phyloP scores from a whole-genome alignment of 805 yeast genomes.

The Starmerella potacharoeniae region DNA sequence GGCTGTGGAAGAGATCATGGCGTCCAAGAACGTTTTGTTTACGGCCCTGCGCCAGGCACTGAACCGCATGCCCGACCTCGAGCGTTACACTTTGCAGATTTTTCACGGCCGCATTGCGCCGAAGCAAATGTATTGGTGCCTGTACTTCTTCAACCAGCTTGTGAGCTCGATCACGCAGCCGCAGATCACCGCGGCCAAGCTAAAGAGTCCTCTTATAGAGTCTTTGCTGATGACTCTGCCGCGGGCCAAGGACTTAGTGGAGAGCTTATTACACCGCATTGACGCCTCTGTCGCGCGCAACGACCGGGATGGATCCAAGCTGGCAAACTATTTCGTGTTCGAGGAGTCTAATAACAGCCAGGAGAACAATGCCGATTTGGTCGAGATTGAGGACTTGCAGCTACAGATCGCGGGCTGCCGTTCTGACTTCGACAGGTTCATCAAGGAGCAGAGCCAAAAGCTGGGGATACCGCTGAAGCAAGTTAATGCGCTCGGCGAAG shows the following conservation, averaged over 20 bases:
- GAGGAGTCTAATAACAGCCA: neutral
- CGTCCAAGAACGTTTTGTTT: constrained; percentile 14
- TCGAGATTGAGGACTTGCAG: constrained; percentile 4
- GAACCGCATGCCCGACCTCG: constrained; percentile 42
- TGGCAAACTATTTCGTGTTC: constrained; percentile 4
- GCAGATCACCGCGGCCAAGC: constrained; percentile 23
- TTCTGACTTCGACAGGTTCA: constrained; percentile 39
- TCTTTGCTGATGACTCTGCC: constrained; percentile 33
- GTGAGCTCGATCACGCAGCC: constrained; percentile 21
- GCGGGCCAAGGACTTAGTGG: constrained; percentile 26
- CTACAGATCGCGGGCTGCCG: constrained; percentile 37
- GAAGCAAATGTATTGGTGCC: constrained; percentile 46
- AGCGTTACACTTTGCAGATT: constrained; percentile 44
- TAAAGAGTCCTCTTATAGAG: constrained; percentile 31
- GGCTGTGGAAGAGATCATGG: constrained; percentile 43
- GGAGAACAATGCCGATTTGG: neutral
- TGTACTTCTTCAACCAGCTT: constrained; percentile 36
- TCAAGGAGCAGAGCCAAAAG: constrained; percentile 35
- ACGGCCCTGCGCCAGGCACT: constrained; percentile 27
- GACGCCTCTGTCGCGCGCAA: constrained; percentile 15
- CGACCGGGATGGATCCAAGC: neutral
- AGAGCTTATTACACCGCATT: constrained; percentile 22
- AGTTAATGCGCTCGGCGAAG: constrained; percentile 48
- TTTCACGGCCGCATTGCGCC: constrained; percentile 50
- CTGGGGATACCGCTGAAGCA: constrained; percentile 51